Evolutionary conservation across 2,329 filamentous ascomycete genomes (phyloP).

Genomic region (Juglanconis juglandina): DNA sequence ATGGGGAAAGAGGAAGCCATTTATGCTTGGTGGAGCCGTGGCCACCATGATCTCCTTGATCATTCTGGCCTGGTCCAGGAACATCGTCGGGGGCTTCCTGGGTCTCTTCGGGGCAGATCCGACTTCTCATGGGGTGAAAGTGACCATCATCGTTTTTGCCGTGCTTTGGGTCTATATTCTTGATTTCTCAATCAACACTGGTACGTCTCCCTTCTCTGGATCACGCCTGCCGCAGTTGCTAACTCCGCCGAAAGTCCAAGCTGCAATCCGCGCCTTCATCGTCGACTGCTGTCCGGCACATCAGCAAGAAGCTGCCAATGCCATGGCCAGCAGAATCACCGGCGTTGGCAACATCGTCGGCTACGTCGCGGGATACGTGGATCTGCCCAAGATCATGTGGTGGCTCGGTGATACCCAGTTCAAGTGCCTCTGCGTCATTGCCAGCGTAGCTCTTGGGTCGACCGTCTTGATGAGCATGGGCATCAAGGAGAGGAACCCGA

Average conservation of each 20-base stretch:
- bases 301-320: slow-evolving; percentile 90
- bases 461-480: slow-evolving; percentile 68
- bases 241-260: slow-evolving; percentile 63
- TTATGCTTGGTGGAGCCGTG: slow-evolving; percentile 68
- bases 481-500: slow-evolving; percentile 78
- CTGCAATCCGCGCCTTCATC: slow-evolving; percentile 85
- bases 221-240: background rate
- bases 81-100: slow-evolving; percentile 66
- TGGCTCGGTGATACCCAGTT: slow-evolving; percentile 88
- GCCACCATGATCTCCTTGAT: slow-evolving; percentile 67
- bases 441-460: slow-evolving; percentile 65
- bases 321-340: slow-evolving; percentile 84
- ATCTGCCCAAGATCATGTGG: slow-evolving; percentile 70
- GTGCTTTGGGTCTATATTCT: slow-evolving; percentile 85
- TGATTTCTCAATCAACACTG: slow-evolving; percentile 93
- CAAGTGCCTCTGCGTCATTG: slow-evolving; percentile 84
- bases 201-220: slow-evolving; percentile 40
- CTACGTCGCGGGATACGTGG: slow-evolving; percentile 80
- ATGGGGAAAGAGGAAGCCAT: slow-evolving; percentile 78
- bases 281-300: slow-evolving; percentile 89
- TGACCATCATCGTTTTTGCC: slow-evolving; percentile 69
- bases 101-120: slow-evolving; percentile 66
- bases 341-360: slow-evolving; percentile 89
- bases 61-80: slow-evolving; percentile 69
- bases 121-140: slow-evolving; percentile 62